Percentiles rank a stretch among this genome's conserved stretches.
Evolutionary conservation across 1,139 yeast species (phyloP).

Genomic region (Kazachstania sp.): DNA sequence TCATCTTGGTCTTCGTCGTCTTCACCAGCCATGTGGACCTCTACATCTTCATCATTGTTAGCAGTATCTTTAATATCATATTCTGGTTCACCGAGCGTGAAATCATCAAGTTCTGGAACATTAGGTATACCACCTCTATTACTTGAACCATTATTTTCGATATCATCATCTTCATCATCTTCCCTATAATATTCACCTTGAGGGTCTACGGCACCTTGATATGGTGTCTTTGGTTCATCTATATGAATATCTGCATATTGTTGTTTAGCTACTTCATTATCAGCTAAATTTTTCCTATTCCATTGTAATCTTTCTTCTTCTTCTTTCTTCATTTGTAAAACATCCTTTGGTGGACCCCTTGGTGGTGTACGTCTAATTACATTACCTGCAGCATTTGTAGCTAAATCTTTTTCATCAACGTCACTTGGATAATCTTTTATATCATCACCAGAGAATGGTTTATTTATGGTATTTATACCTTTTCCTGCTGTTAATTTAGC

Average conservation of each 20-base stretch:
- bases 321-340: slow-evolving; percentile 22
- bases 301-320: slow-evolving; percentile 46
- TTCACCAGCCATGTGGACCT: slow-evolving; percentile 5
- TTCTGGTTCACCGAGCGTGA: slow-evolving; percentile 50
- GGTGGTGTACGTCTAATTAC: background rate
- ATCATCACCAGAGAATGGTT: background rate
- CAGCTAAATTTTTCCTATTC: slow-evolving; percentile 60
- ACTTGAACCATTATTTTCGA: slow-evolving; percentile 65
- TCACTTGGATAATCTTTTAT: background rate
- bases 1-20: slow-evolving; percentile 16
- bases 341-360: slow-evolving; percentile 22
- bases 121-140: slow-evolving; percentile 15
- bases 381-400: background rate
- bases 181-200: slow-evolving; percentile 74
- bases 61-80: slow-evolving; percentile 16
- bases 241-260: slow-evolving; percentile 41
- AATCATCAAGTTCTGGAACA: slow-evolving; percentile 43
- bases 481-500: slow-evolving; percentile 30
- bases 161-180: slow-evolving; percentile 66
- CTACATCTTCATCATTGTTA: slow-evolving; percentile 22
- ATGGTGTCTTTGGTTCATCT: slow-evolving; percentile 96
- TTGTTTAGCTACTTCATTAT: slow-evolving; percentile 43
- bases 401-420: slow-evolving; percentile 1
- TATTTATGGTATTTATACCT: slow-evolving; percentile 6
- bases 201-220: slow-evolving; percentile 86